Evolutionary conservation across 441 rosid species (phyloP).

Genomic region (Pelargonium citronellum): DNA sequence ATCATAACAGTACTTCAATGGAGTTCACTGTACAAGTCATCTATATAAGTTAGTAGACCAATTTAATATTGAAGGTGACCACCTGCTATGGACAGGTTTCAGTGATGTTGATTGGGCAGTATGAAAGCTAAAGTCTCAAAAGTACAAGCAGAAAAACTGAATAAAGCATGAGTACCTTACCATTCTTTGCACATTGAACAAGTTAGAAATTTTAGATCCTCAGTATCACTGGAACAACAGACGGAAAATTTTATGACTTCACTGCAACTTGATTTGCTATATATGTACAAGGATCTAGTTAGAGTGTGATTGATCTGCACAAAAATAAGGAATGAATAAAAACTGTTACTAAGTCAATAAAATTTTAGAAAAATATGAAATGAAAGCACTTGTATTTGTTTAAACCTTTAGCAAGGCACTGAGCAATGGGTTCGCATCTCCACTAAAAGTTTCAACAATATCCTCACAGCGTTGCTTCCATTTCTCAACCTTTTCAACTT

Average conservation of each 20-base stretch:
- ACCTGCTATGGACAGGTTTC: background rate
- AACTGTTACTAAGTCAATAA: conserved; percentile 6
- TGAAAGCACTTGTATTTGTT: background rate
- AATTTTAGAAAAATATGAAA: conserved; percentile 7
- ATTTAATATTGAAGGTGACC: background rate
- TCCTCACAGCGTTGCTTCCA: conserved; percentile 46
- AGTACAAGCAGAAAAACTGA: background rate
- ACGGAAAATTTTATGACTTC: conserved; percentile 28
- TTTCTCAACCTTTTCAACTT: conserved; percentile 50
- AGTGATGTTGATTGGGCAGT: background rate
- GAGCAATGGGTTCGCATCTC: conserved; percentile 31
- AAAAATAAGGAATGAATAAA: conserved; percentile 15
- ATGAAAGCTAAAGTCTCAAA: background rate
- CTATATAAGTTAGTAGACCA: background rate
- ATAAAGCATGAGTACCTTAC: conserved; percentile 39
- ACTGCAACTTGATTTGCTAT: conserved; percentile 33
- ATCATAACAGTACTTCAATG: too few species aligned
- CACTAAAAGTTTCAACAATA: conserved; percentile 28
- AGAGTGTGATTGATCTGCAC: conserved; percentile 50
- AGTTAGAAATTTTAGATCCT: conserved; percentile 29
- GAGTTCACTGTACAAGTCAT: too few species aligned
- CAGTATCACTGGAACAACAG: conserved; percentile 34
- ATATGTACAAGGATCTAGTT: conserved; percentile 41
- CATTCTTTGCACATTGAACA: conserved; percentile 54
- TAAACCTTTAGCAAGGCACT: conserved; percentile 48